phyloP scores from a whole-genome alignment of 495 filamentous ascomycete genomes.

The Darksidea phi region DNA sequence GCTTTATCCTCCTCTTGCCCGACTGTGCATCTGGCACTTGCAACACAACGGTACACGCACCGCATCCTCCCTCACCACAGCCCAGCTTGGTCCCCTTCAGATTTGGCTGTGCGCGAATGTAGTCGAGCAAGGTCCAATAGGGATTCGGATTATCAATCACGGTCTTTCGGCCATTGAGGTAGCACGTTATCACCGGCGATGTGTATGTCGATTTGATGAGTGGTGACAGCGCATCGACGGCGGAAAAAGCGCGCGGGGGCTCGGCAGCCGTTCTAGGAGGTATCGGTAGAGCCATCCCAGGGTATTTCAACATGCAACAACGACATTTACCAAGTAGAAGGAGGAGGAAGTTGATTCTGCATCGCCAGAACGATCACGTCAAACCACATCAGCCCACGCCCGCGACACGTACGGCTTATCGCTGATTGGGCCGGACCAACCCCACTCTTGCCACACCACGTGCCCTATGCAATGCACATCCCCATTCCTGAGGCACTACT shows the following conservation, averaged over 20 bases:
- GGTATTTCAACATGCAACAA: too few relatives aligned
- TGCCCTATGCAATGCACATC: neutral
- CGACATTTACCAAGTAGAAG: too few relatives aligned
- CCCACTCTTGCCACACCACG: slow-evolving; percentile 19
- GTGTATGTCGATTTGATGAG: slow-evolving; percentile 38
- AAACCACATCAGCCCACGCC: too few relatives aligned
- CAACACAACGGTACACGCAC: slow-evolving; percentile 47
- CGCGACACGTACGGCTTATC: too few relatives aligned
- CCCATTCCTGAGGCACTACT: slow-evolving; percentile 26
- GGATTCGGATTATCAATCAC: slow-evolving; percentile 32
- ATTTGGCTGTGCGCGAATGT: slow-evolving; percentile 50
- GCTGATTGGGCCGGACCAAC: slow-evolving; percentile 16
- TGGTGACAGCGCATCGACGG: slow-evolving; percentile 31
- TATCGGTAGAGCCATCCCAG: slow-evolving; percentile 29
- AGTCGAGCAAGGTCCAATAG: slow-evolving; percentile 49
- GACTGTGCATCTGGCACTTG: slow-evolving; percentile 33
- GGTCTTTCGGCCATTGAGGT: slow-evolving; percentile 32
- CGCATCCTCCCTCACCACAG: slow-evolving; percentile 48
- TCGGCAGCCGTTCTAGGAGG: slow-evolving; percentile 24
- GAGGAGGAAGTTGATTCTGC: too few relatives aligned
- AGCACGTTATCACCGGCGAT: slow-evolving; percentile 36
- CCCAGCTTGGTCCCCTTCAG: slow-evolving; percentile 61
- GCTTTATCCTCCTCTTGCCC: slow-evolving; percentile 27
- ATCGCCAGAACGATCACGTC: too few relatives aligned
- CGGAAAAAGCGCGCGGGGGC: slow-evolving; percentile 19